Percentiles rank a stretch among this genome's conserved stretches.
Conservation (phyloP, 2,329 filamentous ascomycete species). For the Paecilomyces fulvus region DNA sequence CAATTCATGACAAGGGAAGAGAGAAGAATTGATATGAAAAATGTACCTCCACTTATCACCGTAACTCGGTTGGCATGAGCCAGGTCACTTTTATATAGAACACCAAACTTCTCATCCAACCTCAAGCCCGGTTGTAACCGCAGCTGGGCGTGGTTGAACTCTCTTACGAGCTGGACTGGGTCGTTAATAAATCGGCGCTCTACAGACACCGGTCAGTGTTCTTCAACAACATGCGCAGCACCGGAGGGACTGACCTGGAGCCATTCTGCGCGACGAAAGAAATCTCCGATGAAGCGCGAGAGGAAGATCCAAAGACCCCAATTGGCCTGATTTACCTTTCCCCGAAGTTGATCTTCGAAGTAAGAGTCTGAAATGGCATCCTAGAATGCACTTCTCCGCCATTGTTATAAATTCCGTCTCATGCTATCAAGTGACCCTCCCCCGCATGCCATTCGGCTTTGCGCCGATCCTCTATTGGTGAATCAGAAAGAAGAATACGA, state of each 20-base stretch:
- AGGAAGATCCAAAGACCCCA: background rate
- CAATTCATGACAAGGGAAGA: background rate
- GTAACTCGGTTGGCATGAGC: background rate
- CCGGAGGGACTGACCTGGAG: background rate
- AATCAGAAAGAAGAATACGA: too few species aligned
- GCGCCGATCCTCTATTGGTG: too few species aligned
- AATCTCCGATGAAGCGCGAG: background rate
- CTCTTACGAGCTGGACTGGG: background rate
- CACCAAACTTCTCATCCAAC: background rate
- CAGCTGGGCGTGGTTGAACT: background rate
- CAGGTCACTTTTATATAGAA: background rate
- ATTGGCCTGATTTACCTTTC: background rate
- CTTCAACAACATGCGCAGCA: background rate
- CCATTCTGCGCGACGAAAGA: background rate
- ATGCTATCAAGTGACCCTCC: background rate
- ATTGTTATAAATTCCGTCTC: background rate
- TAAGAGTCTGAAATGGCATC: background rate
- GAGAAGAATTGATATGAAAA: background rate
- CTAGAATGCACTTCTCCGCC: background rate
- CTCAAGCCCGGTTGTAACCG: constrained; percentile 5
- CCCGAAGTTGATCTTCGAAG: background rate
- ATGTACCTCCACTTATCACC: background rate
- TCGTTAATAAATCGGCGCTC: background rate
- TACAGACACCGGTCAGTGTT: background rate
- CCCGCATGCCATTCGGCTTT: too few species aligned